Evolutionary conservation across 116 monocot genomes (phyloP), one percentile per base, ranked within the genome.

Genomic region (Iris pallida): DNA sequence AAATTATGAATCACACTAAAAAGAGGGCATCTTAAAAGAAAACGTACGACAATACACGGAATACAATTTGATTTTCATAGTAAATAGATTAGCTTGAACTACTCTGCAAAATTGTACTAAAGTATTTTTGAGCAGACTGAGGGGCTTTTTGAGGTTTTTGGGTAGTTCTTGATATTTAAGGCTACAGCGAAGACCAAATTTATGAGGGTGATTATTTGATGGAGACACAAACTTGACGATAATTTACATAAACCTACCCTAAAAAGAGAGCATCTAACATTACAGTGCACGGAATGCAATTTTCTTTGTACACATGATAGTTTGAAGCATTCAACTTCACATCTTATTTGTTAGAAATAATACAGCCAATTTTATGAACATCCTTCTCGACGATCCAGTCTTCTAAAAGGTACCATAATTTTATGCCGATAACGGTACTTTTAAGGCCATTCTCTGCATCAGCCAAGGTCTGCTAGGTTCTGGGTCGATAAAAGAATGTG

Each of bases 401-500:
- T 14, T n/a, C 44, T 61, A 40, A 59, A 59, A n/a, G 1, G 6
- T 61, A 15, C 14, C 14, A 45, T n/a, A 42, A 62, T 40, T 20
- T 70, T 43, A 65, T 15, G 71, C 84, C 68, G 84, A 84, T n/a
- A 71, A 18, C 76, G 91, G 91, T 55, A 95, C 57, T 77, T 74
- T 97, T 19, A 81, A 59, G 6, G 88, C 81, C 90, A 83, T 87
- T 60, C 79, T 80, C 48, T 85, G 97, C 0, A 65, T 46, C 56
- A 97, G 81, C 97, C 97, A 92, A 56, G 83, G 83, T 70, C 73
- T 76, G 12, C 68, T 73, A 19, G 70, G 77, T 74, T 90, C 79
- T 5, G 92, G 85, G 64, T 97, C 92, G 12, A 97, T 79, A 69
- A 97, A 97, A 41, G 75, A 54, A 61, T 85, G 87, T 5, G 61